Evolutionary conservation across 2,329 filamentous ascomycete species (phyloP), one percentile per base, ranked within the genome.

Genomic region (Venturiaceae sp.): DNA sequence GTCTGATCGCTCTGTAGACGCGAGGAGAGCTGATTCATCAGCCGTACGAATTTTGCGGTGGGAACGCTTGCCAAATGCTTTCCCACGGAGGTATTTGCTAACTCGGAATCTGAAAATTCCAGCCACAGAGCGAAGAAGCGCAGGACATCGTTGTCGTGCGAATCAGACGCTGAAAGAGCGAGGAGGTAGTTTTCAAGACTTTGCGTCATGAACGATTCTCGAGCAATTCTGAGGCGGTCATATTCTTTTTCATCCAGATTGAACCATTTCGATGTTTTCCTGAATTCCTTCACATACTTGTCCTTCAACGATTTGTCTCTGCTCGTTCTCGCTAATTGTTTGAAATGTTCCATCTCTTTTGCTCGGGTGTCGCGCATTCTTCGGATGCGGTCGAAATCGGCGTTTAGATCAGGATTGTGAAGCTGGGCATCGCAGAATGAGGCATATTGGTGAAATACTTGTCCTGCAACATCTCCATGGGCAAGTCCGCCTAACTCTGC

Each of bases 11-110:
- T 83, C 61, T 95, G 84, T 5, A 99, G 76, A 7, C 94, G 85
- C n/a, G 95, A 99, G 5, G 92, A 92, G 33, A 99, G 80, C 70
- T 99, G 94, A 67, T 96, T 99, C 85, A 96, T 95, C 55, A 99
- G 77, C 3, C 87, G 76, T 1, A 91, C 92, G 68, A 99, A 96
- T 68, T 99, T 99, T 61, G 89, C 83, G 60, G 90, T 96, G 1
- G 92, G 87, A 0, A 97, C 92, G 55, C 83, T 78, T 3, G 77
- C 73, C 16, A 99, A 76, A 66, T 91, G 77, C 60, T 81, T 83
- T 58, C 77, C 77, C 21, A 96, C 91, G 1, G 89, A 86, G 52
- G 82, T 80, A 66, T 96, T 97, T 3, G 90, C 90, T 30, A 83
- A 79, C 5, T 83, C 77, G 60, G 87, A 86, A n/a, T 84, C 83